A percentile compares a stretch with the other conserved stretches of the same genome.
Evolutionary conservation across 2,329 filamentous ascomycete genomes (phyloP).

Genomic region (Cercospora nicotianae): DNA sequence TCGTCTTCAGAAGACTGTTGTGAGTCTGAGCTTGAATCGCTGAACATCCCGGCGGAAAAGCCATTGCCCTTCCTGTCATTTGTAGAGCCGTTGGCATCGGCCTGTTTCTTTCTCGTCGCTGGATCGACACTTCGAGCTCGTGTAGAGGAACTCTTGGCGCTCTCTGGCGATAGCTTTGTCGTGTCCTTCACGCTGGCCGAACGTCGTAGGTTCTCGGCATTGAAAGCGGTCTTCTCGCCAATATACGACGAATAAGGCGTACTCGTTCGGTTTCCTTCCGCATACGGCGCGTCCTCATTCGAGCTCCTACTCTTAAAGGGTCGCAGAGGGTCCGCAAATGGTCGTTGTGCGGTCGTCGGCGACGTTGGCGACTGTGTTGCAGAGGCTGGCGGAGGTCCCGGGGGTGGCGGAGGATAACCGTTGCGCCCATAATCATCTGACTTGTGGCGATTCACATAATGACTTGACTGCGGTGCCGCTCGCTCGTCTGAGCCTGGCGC

Average conservation of each 20-base stretch:
- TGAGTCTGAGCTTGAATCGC: conserved; percentile 7
- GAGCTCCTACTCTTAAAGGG: conserved; percentile 37
- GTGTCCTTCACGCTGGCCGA: conserved; percentile 55
- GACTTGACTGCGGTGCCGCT: conserved; percentile 45
- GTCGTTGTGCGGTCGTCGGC: conserved; percentile 39
- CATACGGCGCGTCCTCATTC: conserved; percentile 44
- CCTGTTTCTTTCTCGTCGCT: conserved; percentile 18
- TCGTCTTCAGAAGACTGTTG: conserved; percentile 8
- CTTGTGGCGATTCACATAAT: conserved; percentile 33
- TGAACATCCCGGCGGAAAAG: conserved; percentile 17
- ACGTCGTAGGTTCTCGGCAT: conserved; percentile 52
- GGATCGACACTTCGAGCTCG: conserved; percentile 23
- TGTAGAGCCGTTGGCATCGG: conserved; percentile 8
- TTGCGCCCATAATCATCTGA: conserved; percentile 34
- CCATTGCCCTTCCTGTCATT: not conserved
- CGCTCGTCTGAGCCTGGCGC: conserved; percentile 60
- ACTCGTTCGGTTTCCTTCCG: conserved; percentile 51
- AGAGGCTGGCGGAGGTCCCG: conserved; percentile 43
- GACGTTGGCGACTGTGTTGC: conserved; percentile 32
- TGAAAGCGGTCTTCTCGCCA: conserved; percentile 60
- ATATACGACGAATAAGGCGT: conserved; percentile 56
- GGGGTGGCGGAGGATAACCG: conserved; percentile 37
- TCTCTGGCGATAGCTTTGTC: conserved; percentile 32
- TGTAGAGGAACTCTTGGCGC: conserved; percentile 31
- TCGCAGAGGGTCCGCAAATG: conserved; percentile 40